phyloP scores from a whole-genome alignment of 1,284 basidiomycete genomes.

The Boletellus deceptivus region DNA sequence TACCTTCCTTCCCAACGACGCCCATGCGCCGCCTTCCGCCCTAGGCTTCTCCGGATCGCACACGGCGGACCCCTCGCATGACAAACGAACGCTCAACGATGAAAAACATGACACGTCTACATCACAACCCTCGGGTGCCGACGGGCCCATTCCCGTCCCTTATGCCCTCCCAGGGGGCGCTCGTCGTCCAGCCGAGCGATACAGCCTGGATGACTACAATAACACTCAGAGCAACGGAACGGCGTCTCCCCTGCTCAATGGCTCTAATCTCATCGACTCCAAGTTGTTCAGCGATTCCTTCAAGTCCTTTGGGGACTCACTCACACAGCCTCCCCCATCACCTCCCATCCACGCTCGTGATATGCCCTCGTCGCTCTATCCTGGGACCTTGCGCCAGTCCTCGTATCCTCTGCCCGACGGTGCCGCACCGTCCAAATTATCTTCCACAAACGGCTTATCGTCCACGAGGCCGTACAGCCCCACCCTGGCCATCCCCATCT shows the following conservation, averaged over 20 bases:
- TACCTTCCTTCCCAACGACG: slow-evolving; percentile 8
- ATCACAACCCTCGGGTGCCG: slow-evolving; percentile 25
- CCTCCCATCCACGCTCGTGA: slow-evolving; percentile 30
- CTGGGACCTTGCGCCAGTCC: slow-evolving; percentile 46
- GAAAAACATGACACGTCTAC: slow-evolving; percentile 22
- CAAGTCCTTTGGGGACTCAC: slow-evolving; percentile 29
- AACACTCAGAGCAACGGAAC: slow-evolving; percentile 25
- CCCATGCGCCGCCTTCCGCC: slow-evolving; percentile 12
- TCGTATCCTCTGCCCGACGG: slow-evolving; percentile 41
- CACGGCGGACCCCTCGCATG: slow-evolving; percentile 13
- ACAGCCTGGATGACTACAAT: slow-evolving; percentile 46
- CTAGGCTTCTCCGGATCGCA: slow-evolving; percentile 14
- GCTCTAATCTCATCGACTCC: slow-evolving; percentile 28
- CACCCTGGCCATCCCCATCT: slow-evolving; percentile 48
- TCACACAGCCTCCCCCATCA: slow-evolving; percentile 23
- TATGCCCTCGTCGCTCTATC: slow-evolving; percentile 31
- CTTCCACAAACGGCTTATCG: slow-evolving; percentile 39
- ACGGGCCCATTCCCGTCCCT: slow-evolving; percentile 36
- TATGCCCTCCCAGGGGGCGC: slow-evolving; percentile 42
- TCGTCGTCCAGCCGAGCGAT: slow-evolving; percentile 48
- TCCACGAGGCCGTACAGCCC: slow-evolving; percentile 56
- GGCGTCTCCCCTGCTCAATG: slow-evolving; percentile 34
- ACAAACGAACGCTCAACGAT: slow-evolving; percentile 24
- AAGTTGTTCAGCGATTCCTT: slow-evolving; percentile 31
- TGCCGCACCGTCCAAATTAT: slow-evolving; percentile 33